phyloP scores from a whole-genome alignment of 306 rosid genomes.

The Medicago lupulina region DNA sequence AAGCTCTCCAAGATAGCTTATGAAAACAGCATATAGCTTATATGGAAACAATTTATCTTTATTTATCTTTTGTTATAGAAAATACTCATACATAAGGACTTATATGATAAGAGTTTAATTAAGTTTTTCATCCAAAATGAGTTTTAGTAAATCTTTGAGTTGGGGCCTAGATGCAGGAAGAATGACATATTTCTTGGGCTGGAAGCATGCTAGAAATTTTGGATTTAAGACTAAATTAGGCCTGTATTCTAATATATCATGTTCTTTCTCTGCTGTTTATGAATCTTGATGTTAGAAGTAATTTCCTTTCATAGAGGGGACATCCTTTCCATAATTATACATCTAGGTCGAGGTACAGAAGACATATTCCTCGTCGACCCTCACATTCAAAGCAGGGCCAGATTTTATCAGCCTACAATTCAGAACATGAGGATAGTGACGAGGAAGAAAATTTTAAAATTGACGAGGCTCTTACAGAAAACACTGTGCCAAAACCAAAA shows the following conservation, averaged over 20 bases:
- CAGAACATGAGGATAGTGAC: slow-evolving; percentile 59
- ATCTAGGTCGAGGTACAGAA: slow-evolving; percentile 76
- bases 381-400: slow-evolving; percentile 40
- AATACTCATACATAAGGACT: background rate
- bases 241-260: background rate
- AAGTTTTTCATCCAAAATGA: background rate
- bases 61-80: background rate
- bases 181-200: too few species aligned
- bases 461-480: slow-evolving; percentile 38
- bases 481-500: slow-evolving; percentile 29
- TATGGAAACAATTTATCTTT: background rate
- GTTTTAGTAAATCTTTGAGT: background rate
- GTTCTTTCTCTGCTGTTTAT: too few species aligned
- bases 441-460: slow-evolving; percentile 49
- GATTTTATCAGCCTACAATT: slow-evolving; percentile 49
- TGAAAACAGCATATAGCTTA: background rate
- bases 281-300: slow-evolving; percentile 23
- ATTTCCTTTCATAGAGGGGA: slow-evolving; percentile 64
- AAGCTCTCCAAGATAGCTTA: background rate
- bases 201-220: background rate
- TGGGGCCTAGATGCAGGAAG: background rate
- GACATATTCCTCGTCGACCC: slow-evolving; percentile 42
- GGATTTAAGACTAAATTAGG: slow-evolving; percentile 13
- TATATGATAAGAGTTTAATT: background rate
- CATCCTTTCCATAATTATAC: slow-evolving; percentile 97